A percentile compares a stretch with the other conserved stretches of the same genome.
phyloP scores from a whole-genome alignment of 2,329 filamentous ascomycete genomes.

The Ramularia endophylla region DNA sequence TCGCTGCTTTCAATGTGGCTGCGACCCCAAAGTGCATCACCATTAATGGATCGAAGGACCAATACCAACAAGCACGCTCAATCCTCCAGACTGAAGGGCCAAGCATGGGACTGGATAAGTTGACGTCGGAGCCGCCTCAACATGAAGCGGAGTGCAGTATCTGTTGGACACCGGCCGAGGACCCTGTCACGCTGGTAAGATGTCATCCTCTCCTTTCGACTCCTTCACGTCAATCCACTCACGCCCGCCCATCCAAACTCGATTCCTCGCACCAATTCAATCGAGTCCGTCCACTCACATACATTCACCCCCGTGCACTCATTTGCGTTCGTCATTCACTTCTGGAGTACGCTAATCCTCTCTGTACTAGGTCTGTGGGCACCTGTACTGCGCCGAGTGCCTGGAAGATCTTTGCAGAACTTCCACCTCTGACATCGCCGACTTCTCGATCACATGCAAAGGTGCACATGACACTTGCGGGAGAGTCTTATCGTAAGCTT shows the following conservation, averaged over 20 bases:
- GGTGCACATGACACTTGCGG: slow-evolving; percentile 1
- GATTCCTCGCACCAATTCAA: too few species aligned
- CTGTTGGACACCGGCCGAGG: slow-evolving; percentile 7
- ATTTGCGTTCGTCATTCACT: too few species aligned
- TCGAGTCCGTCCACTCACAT: too few species aligned
- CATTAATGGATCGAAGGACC: background rate
- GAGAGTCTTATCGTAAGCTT: background rate
- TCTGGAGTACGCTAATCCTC: too few species aligned
- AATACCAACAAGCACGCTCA: background rate
- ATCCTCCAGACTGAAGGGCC: background rate
- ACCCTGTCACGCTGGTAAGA: slow-evolving; percentile 1
- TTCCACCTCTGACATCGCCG: background rate
- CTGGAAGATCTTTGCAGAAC: slow-evolving; percentile 5
- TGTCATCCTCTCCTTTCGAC: too few species aligned
- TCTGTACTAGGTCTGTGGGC: background rate
- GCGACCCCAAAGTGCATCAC: background rate
- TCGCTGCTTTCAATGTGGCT: background rate
- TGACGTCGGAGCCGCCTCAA: background rate
- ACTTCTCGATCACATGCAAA: slow-evolving; percentile 2
- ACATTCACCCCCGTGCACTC: too few species aligned
- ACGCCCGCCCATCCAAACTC: too few species aligned
- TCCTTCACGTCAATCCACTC: too few species aligned
- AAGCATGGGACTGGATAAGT: background rate
- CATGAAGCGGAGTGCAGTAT: slow-evolving; percentile 3
- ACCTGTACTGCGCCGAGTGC: slow-evolving; percentile 9